Evolutionary conservation across 2,329 filamentous ascomycete species (phyloP).

Genomic region (Lecanicillium sp.): DNA sequence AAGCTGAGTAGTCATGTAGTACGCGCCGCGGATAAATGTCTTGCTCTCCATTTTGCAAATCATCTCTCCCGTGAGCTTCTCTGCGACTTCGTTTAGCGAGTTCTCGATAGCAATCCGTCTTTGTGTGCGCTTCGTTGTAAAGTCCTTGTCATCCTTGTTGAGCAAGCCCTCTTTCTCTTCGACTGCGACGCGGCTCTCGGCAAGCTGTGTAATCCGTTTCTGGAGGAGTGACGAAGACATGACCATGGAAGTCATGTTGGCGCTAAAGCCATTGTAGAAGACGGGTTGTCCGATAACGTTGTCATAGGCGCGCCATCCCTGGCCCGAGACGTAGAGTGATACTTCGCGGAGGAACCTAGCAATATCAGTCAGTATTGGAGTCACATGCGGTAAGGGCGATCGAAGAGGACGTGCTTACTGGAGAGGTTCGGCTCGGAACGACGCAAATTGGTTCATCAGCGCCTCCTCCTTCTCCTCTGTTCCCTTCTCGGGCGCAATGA

Average conservation of each 20-base stretch:
- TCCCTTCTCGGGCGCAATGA: slow-evolving; percentile 45
- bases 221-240: slow-evolving; percentile 70
- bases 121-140: slow-evolving; percentile 43
- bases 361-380: slow-evolving; percentile 14
- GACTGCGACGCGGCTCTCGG: slow-evolving; percentile 63
- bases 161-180: slow-evolving; percentile 73
- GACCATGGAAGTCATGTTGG: slow-evolving; percentile 78
- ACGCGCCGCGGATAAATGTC: slow-evolving; percentile 83
- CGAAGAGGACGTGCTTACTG: slow-evolving; percentile 35
- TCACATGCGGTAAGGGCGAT: background rate
- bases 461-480: slow-evolving; percentile 57
- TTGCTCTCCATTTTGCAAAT: slow-evolving; percentile 99
- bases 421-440: slow-evolving; percentile 67
- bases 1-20: slow-evolving; percentile 82
- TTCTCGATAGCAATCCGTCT: slow-evolving; percentile 61
- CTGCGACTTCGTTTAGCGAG: slow-evolving; percentile 72
- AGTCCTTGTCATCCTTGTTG: slow-evolving; percentile 48
- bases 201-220: slow-evolving; percentile 68
- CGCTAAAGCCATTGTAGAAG: slow-evolving; percentile 87
- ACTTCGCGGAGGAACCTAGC: slow-evolving; percentile 85
- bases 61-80: slow-evolving; percentile 87
- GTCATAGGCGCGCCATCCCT: slow-evolving; percentile 94
- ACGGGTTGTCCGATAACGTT: slow-evolving; percentile 83
- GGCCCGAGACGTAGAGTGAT: slow-evolving; percentile 84
- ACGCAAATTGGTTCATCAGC: slow-evolving; percentile 75